phyloP scores from a whole-genome alignment of 345 rosid species.

The Conringia planisiliqua region DNA sequence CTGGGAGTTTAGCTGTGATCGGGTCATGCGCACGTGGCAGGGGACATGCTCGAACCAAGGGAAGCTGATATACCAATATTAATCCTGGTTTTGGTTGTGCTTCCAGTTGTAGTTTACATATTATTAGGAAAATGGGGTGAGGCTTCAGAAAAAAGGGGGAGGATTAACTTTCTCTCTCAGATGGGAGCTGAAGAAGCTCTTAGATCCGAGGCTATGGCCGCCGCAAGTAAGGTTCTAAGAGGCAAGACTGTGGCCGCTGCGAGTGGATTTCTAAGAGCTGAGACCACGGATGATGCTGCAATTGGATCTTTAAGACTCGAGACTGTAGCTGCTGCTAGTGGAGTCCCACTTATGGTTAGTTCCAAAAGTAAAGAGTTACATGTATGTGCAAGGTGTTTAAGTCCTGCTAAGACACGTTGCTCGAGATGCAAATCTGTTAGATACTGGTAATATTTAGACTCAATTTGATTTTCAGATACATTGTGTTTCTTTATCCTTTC shows the following conservation, averaged over 20 bases:
- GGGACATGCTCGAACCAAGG: constrained; percentile 95
- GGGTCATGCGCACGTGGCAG: constrained; percentile 72
- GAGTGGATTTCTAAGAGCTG: constrained; percentile 5
- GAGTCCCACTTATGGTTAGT: constrained; percentile 29
- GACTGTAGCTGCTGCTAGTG: constrained; percentile 34
- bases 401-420: constrained; percentile 80
- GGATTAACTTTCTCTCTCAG: constrained; percentile 58
- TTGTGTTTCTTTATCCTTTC: background rate
- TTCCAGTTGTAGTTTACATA: constrained; percentile 69
- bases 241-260: constrained; percentile 10
- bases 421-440: constrained; percentile 78
- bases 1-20: background rate
- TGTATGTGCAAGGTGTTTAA: constrained; percentile 67
- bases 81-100: constrained; percentile 75
- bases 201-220: constrained; percentile 40
- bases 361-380: constrained; percentile 40
- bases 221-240: constrained; percentile 5
- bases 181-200: constrained; percentile 77
- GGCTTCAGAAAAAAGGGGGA: constrained; percentile 55
- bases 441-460: constrained; percentile 58
- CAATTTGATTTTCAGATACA: background rate
- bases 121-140: constrained; percentile 88
- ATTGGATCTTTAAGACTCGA: constrained; percentile 5
- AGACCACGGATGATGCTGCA: background rate
- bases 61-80: constrained; percentile 72